Conservation (phyloP, 441 rosid genomes). For the Eugenia klotzschiana region DNA sequence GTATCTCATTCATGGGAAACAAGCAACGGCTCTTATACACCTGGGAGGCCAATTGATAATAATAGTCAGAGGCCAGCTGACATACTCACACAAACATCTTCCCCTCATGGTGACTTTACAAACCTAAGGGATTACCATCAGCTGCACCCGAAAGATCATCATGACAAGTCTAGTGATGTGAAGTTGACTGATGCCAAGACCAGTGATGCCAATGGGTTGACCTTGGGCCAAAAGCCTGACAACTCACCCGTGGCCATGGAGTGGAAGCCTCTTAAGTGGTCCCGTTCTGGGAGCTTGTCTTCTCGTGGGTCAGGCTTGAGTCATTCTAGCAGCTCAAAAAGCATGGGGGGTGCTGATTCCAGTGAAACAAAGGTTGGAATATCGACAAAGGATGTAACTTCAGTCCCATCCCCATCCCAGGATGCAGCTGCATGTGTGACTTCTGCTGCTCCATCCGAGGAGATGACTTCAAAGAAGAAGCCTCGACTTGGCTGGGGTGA, state of each 20-base stretch:
- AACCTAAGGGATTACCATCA: slow-evolving; percentile 30
- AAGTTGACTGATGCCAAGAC: background rate
- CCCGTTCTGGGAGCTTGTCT: slow-evolving; percentile 68
- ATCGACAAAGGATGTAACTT: slow-evolving; percentile 29
- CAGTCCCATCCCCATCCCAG: slow-evolving; percentile 45
- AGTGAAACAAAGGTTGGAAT: slow-evolving; percentile 44
- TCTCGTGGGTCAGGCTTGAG: slow-evolving; percentile 89
- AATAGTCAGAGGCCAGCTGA: slow-evolving; percentile 50
- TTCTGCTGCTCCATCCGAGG: slow-evolving; percentile 44
- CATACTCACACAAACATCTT: slow-evolving; percentile 27
- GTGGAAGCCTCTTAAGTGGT: slow-evolving; percentile 75
- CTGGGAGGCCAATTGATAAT: slow-evolving; percentile 36
- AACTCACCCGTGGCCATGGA: slow-evolving; percentile 23
- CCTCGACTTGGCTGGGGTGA: slow-evolving; percentile 97
- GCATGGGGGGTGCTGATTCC: slow-evolving; percentile 66
- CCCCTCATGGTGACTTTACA: slow-evolving; percentile 31
- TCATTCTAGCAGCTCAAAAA: slow-evolving; percentile 84
- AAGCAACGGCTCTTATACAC: slow-evolving; percentile 40
- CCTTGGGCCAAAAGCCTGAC: slow-evolving; percentile 33
- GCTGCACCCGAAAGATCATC: slow-evolving; percentile 33
- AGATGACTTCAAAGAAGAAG: slow-evolving; percentile 61
- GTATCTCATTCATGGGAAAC: slow-evolving; percentile 48
- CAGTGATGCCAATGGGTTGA: slow-evolving; percentile 27
- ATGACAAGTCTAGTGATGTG: slow-evolving; percentile 27
- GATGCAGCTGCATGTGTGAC: slow-evolving; percentile 46